phyloP scores from a whole-genome alignment of 345 rosid genomes.

The Acer saccharum region DNA sequence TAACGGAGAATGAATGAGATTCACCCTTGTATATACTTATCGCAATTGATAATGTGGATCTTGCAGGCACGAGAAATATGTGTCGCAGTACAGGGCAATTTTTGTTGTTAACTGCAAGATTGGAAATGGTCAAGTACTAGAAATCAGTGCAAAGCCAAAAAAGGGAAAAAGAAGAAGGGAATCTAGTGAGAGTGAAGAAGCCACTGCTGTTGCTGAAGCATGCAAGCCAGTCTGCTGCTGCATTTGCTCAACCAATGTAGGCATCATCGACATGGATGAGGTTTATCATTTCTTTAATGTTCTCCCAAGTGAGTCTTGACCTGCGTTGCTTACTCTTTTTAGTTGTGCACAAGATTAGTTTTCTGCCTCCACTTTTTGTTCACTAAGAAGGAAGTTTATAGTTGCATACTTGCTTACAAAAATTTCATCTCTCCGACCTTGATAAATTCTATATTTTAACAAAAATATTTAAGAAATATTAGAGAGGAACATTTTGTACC shows the following conservation, averaged over 20 bases:
- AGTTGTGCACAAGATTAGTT: not conserved
- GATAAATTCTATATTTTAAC: too few relatives aligned
- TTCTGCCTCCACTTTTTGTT: not conserved
- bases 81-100: conserved; percentile 80
- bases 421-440: too few relatives aligned
- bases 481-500: too few relatives aligned
- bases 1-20: too few relatives aligned
- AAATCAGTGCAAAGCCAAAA: conserved; percentile 27
- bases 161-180: conserved; percentile 50
- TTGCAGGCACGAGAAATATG: conserved; percentile 70
- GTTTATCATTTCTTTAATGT: conserved; percentile 80
- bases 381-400: not conserved
- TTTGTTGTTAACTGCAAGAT: conserved; percentile 68
- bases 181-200: conserved; percentile 29
- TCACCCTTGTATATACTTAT: not conserved
- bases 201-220: conserved; percentile 20
- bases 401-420: too few relatives aligned
- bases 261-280: conserved; percentile 67
- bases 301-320: conserved; percentile 73
- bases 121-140: conserved; percentile 28
- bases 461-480: too few relatives aligned
- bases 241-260: conserved; percentile 65
- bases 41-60: conserved; percentile 10
- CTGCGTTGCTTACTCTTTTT: not conserved
- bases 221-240: conserved; percentile 57